These are phyloP conservation scores for Debaryomyces udenii DNA, from an alignment of 1,139 yeast species.

Conservation along the genomic window DNA sequence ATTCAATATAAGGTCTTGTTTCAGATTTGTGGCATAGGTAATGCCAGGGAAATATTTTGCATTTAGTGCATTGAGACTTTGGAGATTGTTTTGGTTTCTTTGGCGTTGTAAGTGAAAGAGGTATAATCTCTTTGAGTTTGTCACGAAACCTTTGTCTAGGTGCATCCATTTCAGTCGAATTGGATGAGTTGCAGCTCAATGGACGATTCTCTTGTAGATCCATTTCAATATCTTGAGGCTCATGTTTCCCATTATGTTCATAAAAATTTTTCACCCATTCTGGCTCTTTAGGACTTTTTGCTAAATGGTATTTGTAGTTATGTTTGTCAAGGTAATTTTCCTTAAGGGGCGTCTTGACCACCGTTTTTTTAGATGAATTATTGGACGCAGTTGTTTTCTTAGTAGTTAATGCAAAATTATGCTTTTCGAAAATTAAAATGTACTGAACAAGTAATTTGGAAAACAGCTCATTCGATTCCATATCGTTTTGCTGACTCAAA, in stretches of 20 bases:
- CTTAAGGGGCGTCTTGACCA: conserved; percentile 8
- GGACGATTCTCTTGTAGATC: not conserved
- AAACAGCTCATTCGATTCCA: conserved; percentile 1
- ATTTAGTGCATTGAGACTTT: conserved; percentile 7
- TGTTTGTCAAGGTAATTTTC: conserved; percentile 4
- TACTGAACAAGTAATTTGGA: conserved; percentile 4
- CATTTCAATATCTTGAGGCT: not conserved
- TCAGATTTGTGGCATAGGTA: conserved; percentile 6
- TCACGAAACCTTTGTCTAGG: not conserved
- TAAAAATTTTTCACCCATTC: conserved; percentile 14
- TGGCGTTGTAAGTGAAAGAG: not conserved
- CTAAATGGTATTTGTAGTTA: conserved; percentile 12
- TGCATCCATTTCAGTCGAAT: not conserved
- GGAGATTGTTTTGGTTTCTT: not conserved
- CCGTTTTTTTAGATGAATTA: conserved; percentile 10
- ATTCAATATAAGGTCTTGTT: conserved; percentile 5
- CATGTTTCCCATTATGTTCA: conserved; percentile 3
- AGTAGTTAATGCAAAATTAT: conserved; percentile 1
- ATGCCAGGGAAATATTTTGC: conserved; percentile 11
- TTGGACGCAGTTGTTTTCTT: not conserved
- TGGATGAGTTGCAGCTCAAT: not conserved
- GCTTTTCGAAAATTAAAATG: conserved; percentile 2
- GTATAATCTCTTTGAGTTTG: conserved; percentile 1
- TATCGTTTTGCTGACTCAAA: not conserved
- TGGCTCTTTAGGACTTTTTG: conserved; percentile 11